Evolutionary conservation across 140 eudicot species (phyloP).

Genomic region (Oenanthe javanica): DNA sequence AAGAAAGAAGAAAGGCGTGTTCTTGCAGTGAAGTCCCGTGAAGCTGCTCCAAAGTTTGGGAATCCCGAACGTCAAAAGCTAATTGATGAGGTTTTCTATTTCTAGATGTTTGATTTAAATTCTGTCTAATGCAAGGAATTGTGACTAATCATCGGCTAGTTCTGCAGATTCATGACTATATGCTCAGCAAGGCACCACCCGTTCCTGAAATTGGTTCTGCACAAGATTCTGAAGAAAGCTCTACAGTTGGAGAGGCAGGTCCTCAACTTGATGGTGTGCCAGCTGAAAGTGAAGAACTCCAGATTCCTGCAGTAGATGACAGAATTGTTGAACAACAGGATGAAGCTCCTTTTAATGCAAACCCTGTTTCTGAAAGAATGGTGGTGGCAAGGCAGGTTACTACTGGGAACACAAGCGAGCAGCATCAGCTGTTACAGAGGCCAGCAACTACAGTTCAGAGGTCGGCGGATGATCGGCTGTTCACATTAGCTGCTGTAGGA

Average conservation of each 20-base stretch:
- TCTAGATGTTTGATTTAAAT: background rate
- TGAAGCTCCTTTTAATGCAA: conserved; percentile 30
- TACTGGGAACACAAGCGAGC: conserved; percentile 20
- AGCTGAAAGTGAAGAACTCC: conserved; percentile 21
- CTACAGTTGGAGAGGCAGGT: conserved; percentile 20
- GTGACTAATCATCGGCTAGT: background rate
- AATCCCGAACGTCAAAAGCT: conserved; percentile 85
- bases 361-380: conserved; percentile 23
- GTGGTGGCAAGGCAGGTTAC: conserved; percentile 28
- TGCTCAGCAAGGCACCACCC: conserved; percentile 80
- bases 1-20: conserved; percentile 82
- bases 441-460: conserved; percentile 39
- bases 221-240: conserved; percentile 28
- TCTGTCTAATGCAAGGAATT: background rate
- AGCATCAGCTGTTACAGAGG: conserved; percentile 7
- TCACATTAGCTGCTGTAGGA: conserved; percentile 91
- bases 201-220: conserved; percentile 42
- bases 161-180: conserved; percentile 75
- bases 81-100: conserved; percentile 73
- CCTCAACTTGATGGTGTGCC: conserved; percentile 27
- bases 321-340: conserved; percentile 35
- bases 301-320: conserved; percentile 19
- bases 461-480: conserved; percentile 73
- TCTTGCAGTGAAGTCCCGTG: conserved; percentile 83
- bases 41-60: conserved; percentile 70